Conservation (phyloP, 2,329 filamentous ascomycete species). For the Botrytis sinoallii region DNA sequence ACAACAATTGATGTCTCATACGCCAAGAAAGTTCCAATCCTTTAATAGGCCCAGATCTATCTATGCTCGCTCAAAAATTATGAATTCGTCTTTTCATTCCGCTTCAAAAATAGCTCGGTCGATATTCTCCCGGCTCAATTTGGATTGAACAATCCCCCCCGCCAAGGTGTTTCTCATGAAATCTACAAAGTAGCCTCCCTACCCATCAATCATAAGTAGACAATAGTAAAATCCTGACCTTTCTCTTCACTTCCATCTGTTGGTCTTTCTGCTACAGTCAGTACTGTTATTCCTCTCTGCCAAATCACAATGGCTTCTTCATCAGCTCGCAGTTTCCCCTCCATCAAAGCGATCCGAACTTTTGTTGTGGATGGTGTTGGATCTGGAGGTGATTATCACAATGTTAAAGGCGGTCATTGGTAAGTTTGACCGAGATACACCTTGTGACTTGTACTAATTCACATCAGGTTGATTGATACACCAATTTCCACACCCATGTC, state of each 20-base stretch:
- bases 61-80: neutral
- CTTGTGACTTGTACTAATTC: neutral
- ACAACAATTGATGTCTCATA: neutral
- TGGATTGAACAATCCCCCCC: slow-evolving; percentile 7
- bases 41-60: neutral
- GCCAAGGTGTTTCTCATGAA: neutral
- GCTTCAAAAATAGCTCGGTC: slow-evolving; percentile 12
- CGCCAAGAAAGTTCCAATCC: neutral
- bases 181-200: neutral
- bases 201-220: neutral
- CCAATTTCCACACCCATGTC: slow-evolving; percentile 93
- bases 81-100: neutral
- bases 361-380: slow-evolving; percentile 66
- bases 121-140: slow-evolving; percentile 16
- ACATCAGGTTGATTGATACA: slow-evolving; percentile 79
- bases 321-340: slow-evolving; percentile 54
- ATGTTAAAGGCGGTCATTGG: slow-evolving; percentile 74
- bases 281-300: slow-evolving; percentile 6
- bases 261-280: neutral
- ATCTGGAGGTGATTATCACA: slow-evolving; percentile 82
- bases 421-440: slow-evolving; percentile 38
- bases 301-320: slow-evolving; percentile 30
- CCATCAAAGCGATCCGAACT: slow-evolving; percentile 71
- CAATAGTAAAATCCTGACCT: neutral
- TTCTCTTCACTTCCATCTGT: slow-evolving; percentile 2